Evolutionary conservation across 2,329 filamentous ascomycete species (phyloP).

Genomic region (Talaromyces sp.): DNA sequence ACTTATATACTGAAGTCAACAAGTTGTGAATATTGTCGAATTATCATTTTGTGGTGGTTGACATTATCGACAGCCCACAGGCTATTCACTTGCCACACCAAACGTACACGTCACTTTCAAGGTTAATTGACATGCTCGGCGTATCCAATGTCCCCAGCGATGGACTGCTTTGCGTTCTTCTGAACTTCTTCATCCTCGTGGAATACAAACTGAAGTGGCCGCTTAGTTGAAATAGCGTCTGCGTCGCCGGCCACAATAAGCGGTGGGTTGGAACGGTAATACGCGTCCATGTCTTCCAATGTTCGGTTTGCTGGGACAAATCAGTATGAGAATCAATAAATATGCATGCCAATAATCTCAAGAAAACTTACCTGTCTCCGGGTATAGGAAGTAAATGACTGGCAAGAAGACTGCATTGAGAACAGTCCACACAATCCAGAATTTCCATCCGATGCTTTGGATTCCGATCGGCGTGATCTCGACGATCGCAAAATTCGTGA

Average conservation of each 20-base stretch:
- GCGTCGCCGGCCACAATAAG: slow-evolving; percentile 53
- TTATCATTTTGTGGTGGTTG: no score
- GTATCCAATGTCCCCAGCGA: no score
- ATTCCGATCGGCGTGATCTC: slow-evolving; percentile 58
- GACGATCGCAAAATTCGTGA: slow-evolving; percentile 37
- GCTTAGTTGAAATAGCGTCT: slow-evolving; percentile 48
- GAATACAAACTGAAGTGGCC: slow-evolving; percentile 52
- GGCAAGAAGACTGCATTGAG: slow-evolving; percentile 69
- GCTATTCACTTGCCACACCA: no score
- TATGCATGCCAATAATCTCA: neutral
- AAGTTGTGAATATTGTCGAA: no score
- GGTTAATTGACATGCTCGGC: no score
- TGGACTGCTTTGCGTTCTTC: no score
- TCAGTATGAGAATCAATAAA: neutral
- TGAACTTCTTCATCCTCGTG: slow-evolving; percentile 41
- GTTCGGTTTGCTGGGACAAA: slow-evolving; percentile 12
- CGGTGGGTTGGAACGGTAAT: slow-evolving; percentile 37
- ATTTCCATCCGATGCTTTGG: slow-evolving; percentile 59
- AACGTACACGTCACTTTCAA: no score
- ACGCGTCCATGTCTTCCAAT: slow-evolving; percentile 36
- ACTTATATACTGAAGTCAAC: no score
- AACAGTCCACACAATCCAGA: slow-evolving; percentile 75
- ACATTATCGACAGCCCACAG: no score
- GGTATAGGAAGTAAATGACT: slow-evolving; percentile 67
- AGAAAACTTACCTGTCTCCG: slow-evolving; percentile 56